phyloP scores from a whole-genome alignment of 495 filamentous ascomycete genomes.

The Apiosordaria backusii region DNA sequence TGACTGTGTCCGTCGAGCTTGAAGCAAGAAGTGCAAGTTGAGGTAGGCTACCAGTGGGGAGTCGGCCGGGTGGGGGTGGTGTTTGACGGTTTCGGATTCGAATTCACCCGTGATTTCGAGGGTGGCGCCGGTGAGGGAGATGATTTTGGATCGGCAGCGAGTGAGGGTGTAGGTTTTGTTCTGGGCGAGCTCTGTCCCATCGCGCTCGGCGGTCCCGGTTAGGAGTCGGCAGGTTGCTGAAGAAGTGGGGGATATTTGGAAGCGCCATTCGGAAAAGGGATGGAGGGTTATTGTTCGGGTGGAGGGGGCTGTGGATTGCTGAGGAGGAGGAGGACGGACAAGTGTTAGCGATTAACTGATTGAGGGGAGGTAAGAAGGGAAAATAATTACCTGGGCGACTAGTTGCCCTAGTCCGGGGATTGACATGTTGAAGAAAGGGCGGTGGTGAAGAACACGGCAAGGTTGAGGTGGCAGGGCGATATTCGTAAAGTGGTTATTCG shows the following conservation, averaged over 20 bases:
- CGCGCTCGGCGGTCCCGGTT: slow-evolving; percentile 84
- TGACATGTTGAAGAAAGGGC: slow-evolving; percentile 24
- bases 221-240: slow-evolving; percentile 54
- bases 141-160: slow-evolving; percentile 81
- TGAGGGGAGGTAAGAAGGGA: not conserved
- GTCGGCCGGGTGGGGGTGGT: slow-evolving; percentile 74
- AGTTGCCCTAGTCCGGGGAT: slow-evolving; percentile 54
- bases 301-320: slow-evolving; percentile 23
- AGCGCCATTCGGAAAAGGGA: slow-evolving; percentile 76
- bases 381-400: slow-evolving; percentile 40
- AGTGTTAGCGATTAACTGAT: slow-evolving; percentile 1
- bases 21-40: slow-evolving; percentile 84
- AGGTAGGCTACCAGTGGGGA: slow-evolving; percentile 78
- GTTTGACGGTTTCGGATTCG: slow-evolving; percentile 39
- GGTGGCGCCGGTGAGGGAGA: slow-evolving; percentile 84
- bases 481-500: not conserved
- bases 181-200: slow-evolving; percentile 88
- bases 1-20: slow-evolving; percentile 51
- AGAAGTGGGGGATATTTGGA: slow-evolving; percentile 68
- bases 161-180: slow-evolving; percentile 78
- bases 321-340: slow-evolving; percentile 11
- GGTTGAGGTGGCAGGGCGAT: too few relatives aligned
- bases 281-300: slow-evolving; percentile 38
- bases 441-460: too few relatives aligned
- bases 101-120: slow-evolving; percentile 63